Evolutionary conservation across 2,329 filamentous ascomycete genomes (phyloP), one percentile per base, ranked within the genome.

Genomic region (Bipolaris gigantea): DNA sequence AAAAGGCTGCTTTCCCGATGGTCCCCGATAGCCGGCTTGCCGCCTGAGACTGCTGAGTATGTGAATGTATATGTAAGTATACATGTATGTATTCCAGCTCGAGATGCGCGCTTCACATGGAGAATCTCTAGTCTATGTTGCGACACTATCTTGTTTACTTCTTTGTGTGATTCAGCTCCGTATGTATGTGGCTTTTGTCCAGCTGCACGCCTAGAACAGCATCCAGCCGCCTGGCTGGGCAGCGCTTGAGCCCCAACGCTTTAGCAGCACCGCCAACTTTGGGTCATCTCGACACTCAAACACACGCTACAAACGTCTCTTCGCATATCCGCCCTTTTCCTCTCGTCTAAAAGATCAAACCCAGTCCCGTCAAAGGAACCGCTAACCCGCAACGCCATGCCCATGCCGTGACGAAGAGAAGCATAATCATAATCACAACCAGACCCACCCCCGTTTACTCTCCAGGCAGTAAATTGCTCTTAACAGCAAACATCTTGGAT

Each of bases 401-500:
- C 69, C 69, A 73, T 73, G 71, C 70, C 65, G 65, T 67, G 62
- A 63, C 60, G 63, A 70, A 65, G 62, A 69, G 63, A 70, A 67
- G 64, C 61, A 63, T 63, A 63, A 69, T 61, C 63, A 66, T 66
- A 63, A 67, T 67, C 61, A 63, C 53, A 60, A 54, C 56, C 51
- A 57, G 30, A 32, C 48, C 57, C 23, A 49, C 41, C 45, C 35
- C 41, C 25, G 40, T 56, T 40, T 71, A 71, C 66, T 84, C 84
- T 51, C 81, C 81, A 16, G 85, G 85, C 60, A 87, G 69, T 55
- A 88, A 72, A 70, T 85, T 87, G 60, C 84, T 85, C 76, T 92
- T 88, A 57, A 97, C 90, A 35, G 92, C 92, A 76, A 99, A 99
- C 93, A 99, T 96, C 86, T 99, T 99, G 63, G 90, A 87, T 60